These are phyloP conservation scores for Parachlorella kessleri DNA, from an alignment of 139 green algal species.

Conservation along the genomic window DNA sequence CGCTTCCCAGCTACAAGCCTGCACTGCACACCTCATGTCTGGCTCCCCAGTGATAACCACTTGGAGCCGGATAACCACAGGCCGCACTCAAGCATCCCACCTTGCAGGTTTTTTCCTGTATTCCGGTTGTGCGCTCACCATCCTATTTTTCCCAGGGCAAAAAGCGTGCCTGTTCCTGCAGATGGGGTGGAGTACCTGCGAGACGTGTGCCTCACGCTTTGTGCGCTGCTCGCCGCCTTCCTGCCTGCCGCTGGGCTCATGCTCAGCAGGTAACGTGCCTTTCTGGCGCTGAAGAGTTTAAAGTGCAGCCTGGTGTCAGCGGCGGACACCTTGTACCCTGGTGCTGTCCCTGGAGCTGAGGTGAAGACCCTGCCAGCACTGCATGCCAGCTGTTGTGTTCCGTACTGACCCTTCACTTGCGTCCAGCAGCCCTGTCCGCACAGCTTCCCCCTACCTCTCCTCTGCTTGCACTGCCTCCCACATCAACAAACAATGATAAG, in stretches of 20 bases:
- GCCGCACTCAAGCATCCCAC: background rate
- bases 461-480: background rate
- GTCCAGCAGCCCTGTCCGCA: no score
- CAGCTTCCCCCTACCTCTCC: background rate
- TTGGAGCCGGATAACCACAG: background rate
- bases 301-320: background rate
- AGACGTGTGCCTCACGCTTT: slow-evolving; percentile 67
- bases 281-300: background rate
- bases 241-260: slow-evolving; percentile 51
- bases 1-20: background rate
- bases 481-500: background rate
- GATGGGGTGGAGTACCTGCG: slow-evolving; percentile 69
- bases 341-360: background rate
- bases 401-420: no score
- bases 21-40: background rate
- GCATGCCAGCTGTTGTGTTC: background rate
- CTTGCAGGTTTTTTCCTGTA: background rate
- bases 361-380: background rate
- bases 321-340: background rate
- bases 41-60: background rate
- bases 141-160: no score
- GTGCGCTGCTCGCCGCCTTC: slow-evolving; percentile 54
- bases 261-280: no score
- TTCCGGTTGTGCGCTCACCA: no score
- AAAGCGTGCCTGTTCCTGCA: slow-evolving; percentile 26